Base-by-base conservation (phyloP, 1,284 basidiomycete genomes). In the Ganoderma lingzhi region DNA sequence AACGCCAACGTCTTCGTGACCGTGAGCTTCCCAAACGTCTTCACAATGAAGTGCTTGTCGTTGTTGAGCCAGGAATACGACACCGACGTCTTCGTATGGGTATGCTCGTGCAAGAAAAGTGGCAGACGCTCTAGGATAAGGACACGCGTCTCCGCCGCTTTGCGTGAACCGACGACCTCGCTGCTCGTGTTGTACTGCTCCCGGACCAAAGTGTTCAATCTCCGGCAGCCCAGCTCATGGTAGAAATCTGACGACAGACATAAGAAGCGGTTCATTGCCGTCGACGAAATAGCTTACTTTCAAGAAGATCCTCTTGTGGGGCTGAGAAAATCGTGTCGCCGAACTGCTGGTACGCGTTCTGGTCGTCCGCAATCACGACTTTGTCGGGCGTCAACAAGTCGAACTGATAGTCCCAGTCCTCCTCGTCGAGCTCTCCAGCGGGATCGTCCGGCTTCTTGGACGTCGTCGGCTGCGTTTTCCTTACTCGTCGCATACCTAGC, bases 101-200 rank as follows among this genome's bases (percentile, higher is more conserved):
- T 90, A 69, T 96, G 93, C 76, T 98, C 96, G 65, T 98, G 93
- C 9, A 99, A 84, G 83, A 99, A 99, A 42, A 99, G 84, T 0
- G 96, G 95, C 15, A 98, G 84, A 35, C 97, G 86, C 80, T 99
- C 94, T n/a, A 97, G 82, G 1, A 97, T 89, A 42, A 96, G 84
- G 1, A 82, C 75, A 8, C 88, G 87, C 10, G 85, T 85, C 14
- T 90, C 87, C 1, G 77, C 75, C 0, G 90, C 86, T 41, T 81
- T 79, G 70, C 84, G 86, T 0, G 85, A 82, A 51, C 83, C 80
- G 63, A 79, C 79, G 42, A 90, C 79, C 77, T 93, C 91, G 8
- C 77, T 81, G 2, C 85, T 83, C 0, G 88, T 86, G 64, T 89
- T 86, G 75, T 94, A 93, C 59, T 94, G 90, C 75, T 96, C 94